Evolutionary conservation across 2,329 filamentous ascomycete genomes (phyloP).

Genomic region (Colletotrichum theobromicola): DNA sequence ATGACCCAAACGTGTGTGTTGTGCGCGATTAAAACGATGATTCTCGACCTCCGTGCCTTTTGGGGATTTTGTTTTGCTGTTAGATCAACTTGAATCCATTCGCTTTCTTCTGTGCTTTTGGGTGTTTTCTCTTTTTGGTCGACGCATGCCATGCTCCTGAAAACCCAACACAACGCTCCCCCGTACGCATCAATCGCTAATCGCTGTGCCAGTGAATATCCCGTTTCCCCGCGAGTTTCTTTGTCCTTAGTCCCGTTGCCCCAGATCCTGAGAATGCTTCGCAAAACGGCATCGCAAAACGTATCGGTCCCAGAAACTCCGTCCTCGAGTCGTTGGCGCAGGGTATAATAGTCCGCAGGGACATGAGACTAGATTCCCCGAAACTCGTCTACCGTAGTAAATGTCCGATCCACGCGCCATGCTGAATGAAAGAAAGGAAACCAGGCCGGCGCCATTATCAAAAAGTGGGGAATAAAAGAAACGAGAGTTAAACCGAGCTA

Average conservation of each 20-base stretch:
- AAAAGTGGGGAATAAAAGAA: background rate
- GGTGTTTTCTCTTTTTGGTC: slow-evolving; percentile 6
- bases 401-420: slow-evolving; percentile 21
- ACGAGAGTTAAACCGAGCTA: background rate
- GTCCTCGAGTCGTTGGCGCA: slow-evolving; percentile 4
- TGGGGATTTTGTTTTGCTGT: background rate
- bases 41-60: background rate
- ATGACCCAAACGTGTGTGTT: background rate
- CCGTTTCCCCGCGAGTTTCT: background rate
- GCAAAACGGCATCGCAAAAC: slow-evolving; percentile 11
- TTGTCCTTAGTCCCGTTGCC: background rate
- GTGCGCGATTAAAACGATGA: background rate
- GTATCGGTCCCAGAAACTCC: slow-evolving; percentile 18
- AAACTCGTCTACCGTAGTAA: slow-evolving; percentile 17
- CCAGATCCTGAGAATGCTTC: slow-evolving; percentile 10
- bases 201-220: slow-evolving; percentile 16
- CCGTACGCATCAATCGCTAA: background rate
- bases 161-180: slow-evolving; percentile 13
- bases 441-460: background rate
- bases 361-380: slow-evolving; percentile 4
- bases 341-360: slow-evolving; percentile 14
- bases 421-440: slow-evolving; percentile 21
- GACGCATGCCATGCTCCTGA: slow-evolving; percentile 16
- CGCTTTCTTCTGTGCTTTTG: slow-evolving; percentile 19
- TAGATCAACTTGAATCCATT: slow-evolving; percentile 5